Evolutionary conservation across 2,329 filamentous ascomycete genomes (phyloP).

Genomic region (Beauveria scarabaeidicola): DNA sequence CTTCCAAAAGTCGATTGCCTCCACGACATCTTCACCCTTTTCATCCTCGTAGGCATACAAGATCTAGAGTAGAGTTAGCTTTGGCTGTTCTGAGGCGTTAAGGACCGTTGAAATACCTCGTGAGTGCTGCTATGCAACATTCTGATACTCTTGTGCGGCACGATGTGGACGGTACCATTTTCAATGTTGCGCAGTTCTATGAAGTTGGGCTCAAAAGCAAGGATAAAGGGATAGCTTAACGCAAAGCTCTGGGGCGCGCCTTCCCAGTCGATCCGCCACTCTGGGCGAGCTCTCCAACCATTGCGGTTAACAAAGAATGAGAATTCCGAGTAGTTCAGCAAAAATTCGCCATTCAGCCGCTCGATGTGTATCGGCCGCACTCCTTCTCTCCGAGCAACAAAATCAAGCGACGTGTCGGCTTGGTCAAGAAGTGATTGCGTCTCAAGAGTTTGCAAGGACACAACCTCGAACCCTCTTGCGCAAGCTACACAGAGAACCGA

Average conservation of each 20-base stretch:
- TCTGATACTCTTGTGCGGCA: conserved; percentile 91
- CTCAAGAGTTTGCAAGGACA: conserved; percentile 93
- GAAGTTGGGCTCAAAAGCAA: conserved; percentile 95
- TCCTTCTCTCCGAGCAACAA: conserved; percentile 87
- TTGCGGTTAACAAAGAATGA: conserved; percentile 99
- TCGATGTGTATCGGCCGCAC: conserved; percentile 96
- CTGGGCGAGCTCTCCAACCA: conserved; percentile 88
- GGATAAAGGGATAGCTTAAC: conserved; percentile 90
- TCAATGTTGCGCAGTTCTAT: conserved; percentile 96
- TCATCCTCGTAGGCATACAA: conserved; percentile 97
- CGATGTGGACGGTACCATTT: conserved; percentile 87
- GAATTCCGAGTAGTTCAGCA: conserved; percentile 97
- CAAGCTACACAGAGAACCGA: conserved; percentile 96
- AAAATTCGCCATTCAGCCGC: conserved; percentile 89
- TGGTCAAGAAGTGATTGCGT: conserved; percentile 95
- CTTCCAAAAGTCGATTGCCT: conserved; percentile 95
- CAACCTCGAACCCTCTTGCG: conserved; percentile 91
- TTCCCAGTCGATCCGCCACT: conserved; percentile 98
- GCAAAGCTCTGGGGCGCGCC: conserved; percentile 87
- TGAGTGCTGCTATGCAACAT: conserved; percentile 96
- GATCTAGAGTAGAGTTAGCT: conserved; percentile 52
- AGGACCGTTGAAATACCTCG: conserved; percentile 57
- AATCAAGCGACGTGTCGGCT: conserved; percentile 94
- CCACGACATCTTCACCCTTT: conserved; percentile 82
- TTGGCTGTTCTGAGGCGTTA: not conserved